These are phyloP conservation scores for Chalciporus piperatus DNA, from an alignment of 768 basidiomycete species.

Conservation along the genomic window DNA sequence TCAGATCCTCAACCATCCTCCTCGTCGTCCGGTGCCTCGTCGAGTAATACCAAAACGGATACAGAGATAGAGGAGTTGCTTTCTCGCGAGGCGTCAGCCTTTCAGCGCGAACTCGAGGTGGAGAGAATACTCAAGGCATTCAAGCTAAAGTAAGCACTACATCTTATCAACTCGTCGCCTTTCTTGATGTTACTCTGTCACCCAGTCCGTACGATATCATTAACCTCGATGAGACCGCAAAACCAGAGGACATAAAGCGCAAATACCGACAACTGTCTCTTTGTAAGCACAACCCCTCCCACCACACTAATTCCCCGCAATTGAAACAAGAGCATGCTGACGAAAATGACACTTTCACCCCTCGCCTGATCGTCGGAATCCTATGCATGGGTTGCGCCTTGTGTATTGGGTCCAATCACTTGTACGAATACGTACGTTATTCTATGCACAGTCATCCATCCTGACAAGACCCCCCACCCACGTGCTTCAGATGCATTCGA, in stretches of 20 bases:
- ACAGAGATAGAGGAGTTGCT: slow-evolving; percentile 78
- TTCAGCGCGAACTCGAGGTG: slow-evolving; percentile 85
- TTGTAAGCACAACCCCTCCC: slow-evolving; percentile 48
- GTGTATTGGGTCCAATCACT: neutral
- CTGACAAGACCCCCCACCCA: slow-evolving; percentile 91
- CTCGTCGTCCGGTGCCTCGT: slow-evolving; percentile 1
- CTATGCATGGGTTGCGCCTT: neutral
- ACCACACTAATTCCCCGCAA: neutral
- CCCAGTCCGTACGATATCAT: slow-evolving; percentile 93
- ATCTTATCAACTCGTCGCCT: neutral
- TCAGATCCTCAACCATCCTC: slow-evolving; percentile 1
- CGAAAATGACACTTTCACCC: slow-evolving; percentile 6
- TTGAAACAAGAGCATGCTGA: slow-evolving; percentile 21
- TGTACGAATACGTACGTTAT: slow-evolving; percentile 39
- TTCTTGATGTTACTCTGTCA: neutral
- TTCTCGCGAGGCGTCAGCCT: slow-evolving; percentile 76
- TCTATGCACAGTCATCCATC: slow-evolving; percentile 81
- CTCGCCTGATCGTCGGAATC: slow-evolving; percentile 1
- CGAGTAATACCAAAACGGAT: slow-evolving; percentile 28
- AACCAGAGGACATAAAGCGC: slow-evolving; percentile 84
- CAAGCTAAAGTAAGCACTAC: slow-evolving; percentile 80
- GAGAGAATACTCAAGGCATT: slow-evolving; percentile 92
- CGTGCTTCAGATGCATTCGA: slow-evolving; percentile 93
- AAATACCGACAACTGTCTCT: slow-evolving; percentile 83
- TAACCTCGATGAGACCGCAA: slow-evolving; percentile 68